Base-by-base conservation (phyloP, 345 rosid species). In the Brassica cretica region DNA sequence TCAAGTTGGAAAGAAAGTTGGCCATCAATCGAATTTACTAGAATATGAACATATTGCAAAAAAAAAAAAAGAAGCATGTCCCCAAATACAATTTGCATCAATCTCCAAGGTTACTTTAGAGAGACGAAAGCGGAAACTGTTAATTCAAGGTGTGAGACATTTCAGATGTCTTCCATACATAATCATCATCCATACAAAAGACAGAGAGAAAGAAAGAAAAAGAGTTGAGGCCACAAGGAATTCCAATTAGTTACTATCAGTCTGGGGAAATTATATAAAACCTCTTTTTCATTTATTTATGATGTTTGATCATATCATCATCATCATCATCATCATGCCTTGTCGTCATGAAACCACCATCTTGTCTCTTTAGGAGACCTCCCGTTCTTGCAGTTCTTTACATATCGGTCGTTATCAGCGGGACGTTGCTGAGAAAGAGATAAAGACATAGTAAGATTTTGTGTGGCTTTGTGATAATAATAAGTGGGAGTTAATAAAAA, bases 341-440 rank as follows among this genome's bases (percentile, higher is more conserved):
- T 94, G 76, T 94, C 97, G 44, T 93, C 99, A 71, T 95, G 98
- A 85, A 95, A 95, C 98, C 97, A 95, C 99, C 99, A 95, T 86
- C 99, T 89, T 15, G 99, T 95, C 93, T 93, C 98, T 88, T 95
- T 95, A 0, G 99, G 99, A 75, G 98, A 93, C 73, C 94, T 85
- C 2, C 99, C 99, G 32, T 93, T 95, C 83, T 91, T 88, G 76
- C 99, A 95, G 78, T 95, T 93, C 93, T 83, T 93, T 76, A 93
- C 97, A 70, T 95, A 95, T 14, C 97, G 98, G 64, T 93, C 98
- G 4, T 93, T 95, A 85, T 93, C 98, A 82, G 89, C 88, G 2
- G 98, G 98, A 39, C 98, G 93, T 95, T 90, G 90, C 97, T 94
- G 93, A 66, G 72, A 68, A 39, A 68, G 11, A 25, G 27, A n/a